These are phyloP conservation scores for Colletotrichum somersetense DNA, from an alignment of 2,329 filamentous ascomycete species.

Conservation along the genomic window DNA sequence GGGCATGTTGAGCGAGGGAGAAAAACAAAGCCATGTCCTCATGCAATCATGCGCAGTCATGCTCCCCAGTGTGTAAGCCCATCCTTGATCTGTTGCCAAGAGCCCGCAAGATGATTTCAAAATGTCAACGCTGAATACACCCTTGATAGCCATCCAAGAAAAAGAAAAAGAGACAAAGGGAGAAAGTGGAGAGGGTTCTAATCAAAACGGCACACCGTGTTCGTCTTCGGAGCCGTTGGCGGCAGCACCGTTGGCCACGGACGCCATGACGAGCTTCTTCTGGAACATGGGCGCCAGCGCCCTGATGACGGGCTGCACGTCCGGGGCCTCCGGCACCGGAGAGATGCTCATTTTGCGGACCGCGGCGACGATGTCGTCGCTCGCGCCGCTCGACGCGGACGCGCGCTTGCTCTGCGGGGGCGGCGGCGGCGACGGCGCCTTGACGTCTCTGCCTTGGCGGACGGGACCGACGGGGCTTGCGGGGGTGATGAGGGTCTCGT, in stretches of 20 bases:
- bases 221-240: background rate
- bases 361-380: slow-evolving; percentile 46
- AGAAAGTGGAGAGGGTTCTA: background rate
- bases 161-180: no score
- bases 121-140: background rate
- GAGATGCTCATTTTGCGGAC: slow-evolving; percentile 49
- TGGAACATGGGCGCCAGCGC: slow-evolving; percentile 56
- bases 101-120: background rate
- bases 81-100: background rate
- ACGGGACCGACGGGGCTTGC: slow-evolving; percentile 63
- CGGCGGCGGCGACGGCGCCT: slow-evolving; percentile 51
- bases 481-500: slow-evolving; percentile 78
- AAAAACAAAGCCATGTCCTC: background rate
- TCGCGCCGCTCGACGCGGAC: slow-evolving; percentile 47
- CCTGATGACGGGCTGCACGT: slow-evolving; percentile 57
- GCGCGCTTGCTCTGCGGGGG: slow-evolving; percentile 60
- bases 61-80: background rate
- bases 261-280: slow-evolving; percentile 46
- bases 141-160: background rate
- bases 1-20: background rate
- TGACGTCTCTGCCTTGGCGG: slow-evolving; percentile 66
- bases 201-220: background rate
- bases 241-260: background rate
- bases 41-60: slow-evolving; percentile 15
- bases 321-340: slow-evolving; percentile 51